Conservation (phyloP, 176 grass and related monocot genomes). For the Eleusine coracana region DNA sequence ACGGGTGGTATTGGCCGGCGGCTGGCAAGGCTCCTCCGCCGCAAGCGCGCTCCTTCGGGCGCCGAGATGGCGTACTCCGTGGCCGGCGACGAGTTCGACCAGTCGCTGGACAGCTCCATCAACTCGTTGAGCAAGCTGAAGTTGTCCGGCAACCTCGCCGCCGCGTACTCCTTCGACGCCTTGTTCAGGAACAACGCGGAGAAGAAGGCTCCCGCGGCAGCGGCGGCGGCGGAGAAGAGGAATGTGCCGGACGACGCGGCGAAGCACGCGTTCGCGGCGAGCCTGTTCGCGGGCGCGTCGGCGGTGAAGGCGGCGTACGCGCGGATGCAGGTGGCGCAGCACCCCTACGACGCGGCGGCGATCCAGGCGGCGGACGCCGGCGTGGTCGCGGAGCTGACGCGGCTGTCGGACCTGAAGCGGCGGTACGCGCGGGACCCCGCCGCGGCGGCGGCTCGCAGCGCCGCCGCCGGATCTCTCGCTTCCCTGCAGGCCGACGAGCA, state of each 20-base stretch:
- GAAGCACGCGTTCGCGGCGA: slow-evolving; percentile 54
- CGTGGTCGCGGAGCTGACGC: slow-evolving; percentile 69
- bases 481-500: slow-evolving; percentile 45
- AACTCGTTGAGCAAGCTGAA: slow-evolving; percentile 69
- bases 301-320: slow-evolving; percentile 90
- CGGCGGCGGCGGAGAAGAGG: slow-evolving; percentile 1
- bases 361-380: slow-evolving; percentile 67
- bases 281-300: slow-evolving; percentile 70
- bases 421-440: slow-evolving; percentile 35
- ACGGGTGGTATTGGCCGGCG: slow-evolving; percentile 42
- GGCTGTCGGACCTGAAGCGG: slow-evolving; percentile 66
- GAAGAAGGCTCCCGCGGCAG: not conserved
- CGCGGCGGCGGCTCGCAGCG: not conserved
- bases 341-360: slow-evolving; percentile 63
- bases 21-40: slow-evolving; percentile 62
- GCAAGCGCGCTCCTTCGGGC: slow-evolving; percentile 45
- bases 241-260: slow-evolving; percentile 8
- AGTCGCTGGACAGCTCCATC: slow-evolving; percentile 56
- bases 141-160: slow-evolving; percentile 65
- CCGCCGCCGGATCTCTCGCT: not conserved
- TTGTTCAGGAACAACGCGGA: slow-evolving; percentile 36
- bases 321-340: slow-evolving; percentile 78
- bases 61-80: slow-evolving; percentile 35
- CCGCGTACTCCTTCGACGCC: slow-evolving; percentile 46
- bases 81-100: slow-evolving; percentile 42